A percentile compares a stretch with the other conserved stretches of the same genome.
phyloP scores from a whole-genome alignment of 2,329 filamentous ascomycete genomes.

The Domatiomyces catenatus region DNA sequence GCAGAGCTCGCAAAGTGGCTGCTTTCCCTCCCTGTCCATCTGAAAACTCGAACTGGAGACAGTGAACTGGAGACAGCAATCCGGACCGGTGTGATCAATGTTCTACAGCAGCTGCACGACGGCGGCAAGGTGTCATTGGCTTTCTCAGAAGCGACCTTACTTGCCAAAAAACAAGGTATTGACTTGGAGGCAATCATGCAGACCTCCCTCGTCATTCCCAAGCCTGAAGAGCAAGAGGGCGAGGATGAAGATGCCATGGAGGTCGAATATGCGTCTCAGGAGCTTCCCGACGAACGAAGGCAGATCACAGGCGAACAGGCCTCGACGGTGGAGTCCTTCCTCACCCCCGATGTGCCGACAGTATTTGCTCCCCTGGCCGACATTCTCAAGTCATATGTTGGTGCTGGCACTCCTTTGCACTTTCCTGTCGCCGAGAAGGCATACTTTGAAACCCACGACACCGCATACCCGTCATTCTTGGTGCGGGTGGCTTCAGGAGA shows the following conservation, averaged over 20 bases:
- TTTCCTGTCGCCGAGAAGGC: not conserved
- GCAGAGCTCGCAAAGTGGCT: not conserved
- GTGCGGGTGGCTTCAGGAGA: constrained; percentile 39
- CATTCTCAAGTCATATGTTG: not conserved
- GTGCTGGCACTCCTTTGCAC: not conserved
- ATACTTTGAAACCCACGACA: not conserved
- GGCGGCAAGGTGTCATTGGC: constrained; percentile 44
- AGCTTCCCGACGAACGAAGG: not conserved
- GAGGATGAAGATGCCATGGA: constrained; percentile 40
- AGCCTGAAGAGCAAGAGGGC: constrained; percentile 32
- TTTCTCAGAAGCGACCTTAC: constrained; percentile 52
- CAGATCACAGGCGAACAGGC: not conserved
- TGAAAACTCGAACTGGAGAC: constrained; percentile 1
- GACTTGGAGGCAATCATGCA: constrained; percentile 55
- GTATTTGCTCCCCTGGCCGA: constrained; percentile 51
- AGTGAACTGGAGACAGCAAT: constrained; percentile 25
- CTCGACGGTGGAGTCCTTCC: not conserved
- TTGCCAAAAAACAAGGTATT: constrained; percentile 56
- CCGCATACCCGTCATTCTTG: constrained; percentile 32
- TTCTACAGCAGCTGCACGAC: constrained; percentile 52
- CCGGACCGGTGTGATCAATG: constrained; percentile 49
- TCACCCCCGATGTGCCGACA: constrained; percentile 48
- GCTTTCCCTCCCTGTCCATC: constrained; percentile 4
- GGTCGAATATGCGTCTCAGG: constrained; percentile 17
- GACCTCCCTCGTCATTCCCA: not conserved